These are phyloP conservation scores for Chlamydomonas incerta DNA, from an alignment of 139 green algal genomes.

Conservation along the genomic window DNA sequence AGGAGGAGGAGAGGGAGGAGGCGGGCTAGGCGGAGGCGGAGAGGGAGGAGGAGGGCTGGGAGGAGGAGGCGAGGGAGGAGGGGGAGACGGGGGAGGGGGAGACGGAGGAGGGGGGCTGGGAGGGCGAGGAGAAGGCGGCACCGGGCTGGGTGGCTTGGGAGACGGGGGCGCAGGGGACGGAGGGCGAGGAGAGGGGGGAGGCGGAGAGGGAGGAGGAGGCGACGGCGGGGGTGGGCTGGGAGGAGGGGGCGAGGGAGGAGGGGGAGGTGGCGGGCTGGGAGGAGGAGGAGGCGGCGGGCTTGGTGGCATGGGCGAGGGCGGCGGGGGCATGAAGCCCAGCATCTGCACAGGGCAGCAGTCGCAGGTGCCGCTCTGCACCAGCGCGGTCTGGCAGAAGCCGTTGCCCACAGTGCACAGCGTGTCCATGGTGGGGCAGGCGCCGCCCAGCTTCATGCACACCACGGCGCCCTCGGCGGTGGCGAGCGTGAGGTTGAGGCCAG, in stretches of 20 bases:
- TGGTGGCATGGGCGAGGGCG: slow-evolving; percentile 17
- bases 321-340: slow-evolving; percentile 34
- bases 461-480: slow-evolving; percentile 23
- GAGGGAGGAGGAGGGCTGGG: not conserved
- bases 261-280: not conserved
- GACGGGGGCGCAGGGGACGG: not conserved
- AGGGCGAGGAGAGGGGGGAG: too few relatives aligned
- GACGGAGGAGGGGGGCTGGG: slow-evolving; percentile 12
- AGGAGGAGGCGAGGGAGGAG: not conserved
- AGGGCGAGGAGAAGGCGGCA: not conserved
- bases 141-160: not conserved
- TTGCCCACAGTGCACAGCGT: slow-evolving; percentile 28
- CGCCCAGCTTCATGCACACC: slow-evolving; percentile 39
- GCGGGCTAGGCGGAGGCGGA: not conserved
- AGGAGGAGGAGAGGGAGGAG: not conserved
- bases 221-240: slow-evolving; percentile 4
- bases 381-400: slow-evolving; percentile 32
- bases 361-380: slow-evolving; percentile 39
- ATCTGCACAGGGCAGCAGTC: slow-evolving; percentile 44
- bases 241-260: not conserved
- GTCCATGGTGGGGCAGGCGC: slow-evolving; percentile 7
- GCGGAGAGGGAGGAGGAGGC: not conserved
- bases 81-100: not conserved
- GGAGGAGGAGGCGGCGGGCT: not conserved
- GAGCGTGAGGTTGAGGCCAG: slow-evolving; percentile 42